Evolutionary conservation across 1,284 basidiomycete genomes (phyloP).

Genomic region (Marasmius sp.): DNA sequence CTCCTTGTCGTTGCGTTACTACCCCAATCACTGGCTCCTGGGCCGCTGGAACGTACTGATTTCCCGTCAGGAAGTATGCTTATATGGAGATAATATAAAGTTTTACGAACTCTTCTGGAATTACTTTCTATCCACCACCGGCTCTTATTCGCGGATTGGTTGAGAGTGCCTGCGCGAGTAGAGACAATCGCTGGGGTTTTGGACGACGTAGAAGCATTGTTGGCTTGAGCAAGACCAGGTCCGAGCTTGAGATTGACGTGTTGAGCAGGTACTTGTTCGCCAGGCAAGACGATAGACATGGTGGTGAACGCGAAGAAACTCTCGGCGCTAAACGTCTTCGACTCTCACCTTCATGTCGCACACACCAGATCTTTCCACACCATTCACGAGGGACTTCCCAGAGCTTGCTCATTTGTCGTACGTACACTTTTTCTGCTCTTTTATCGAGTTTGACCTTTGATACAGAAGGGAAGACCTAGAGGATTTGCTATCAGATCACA

Average conservation of each 20-base stretch:
- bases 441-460: conserved; percentile 1
- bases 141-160: conserved; percentile 68
- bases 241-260: conserved; percentile 80
- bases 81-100: neutral
- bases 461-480: conserved; percentile 83
- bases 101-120: conserved; percentile 60
- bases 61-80: conserved; percentile 7
- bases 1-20: conserved; percentile 68
- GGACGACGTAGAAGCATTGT: conserved; percentile 24
- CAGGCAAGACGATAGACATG: conserved; percentile 67
- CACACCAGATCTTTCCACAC: conserved; percentile 37
- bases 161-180: conserved; percentile 66
- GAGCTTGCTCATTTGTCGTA: conserved; percentile 72
- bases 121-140: conserved; percentile 85
- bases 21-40: conserved; percentile 82
- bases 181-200: conserved; percentile 48
- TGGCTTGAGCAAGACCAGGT: conserved; percentile 64
- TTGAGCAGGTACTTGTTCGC: conserved; percentile 64
- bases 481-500: conserved; percentile 77
- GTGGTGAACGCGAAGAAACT: conserved; percentile 15
- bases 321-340: neutral
- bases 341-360: conserved; percentile 17
- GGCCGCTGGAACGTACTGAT: conserved; percentile 79
- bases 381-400: conserved; percentile 64
- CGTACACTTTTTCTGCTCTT: conserved; percentile 22